Percentiles rank a stretch among this genome's conserved stretches.
These are phyloP conservation scores for Volvox carteri DNA, from an alignment of 163 green algal species.

Conservation along the genomic window DNA sequence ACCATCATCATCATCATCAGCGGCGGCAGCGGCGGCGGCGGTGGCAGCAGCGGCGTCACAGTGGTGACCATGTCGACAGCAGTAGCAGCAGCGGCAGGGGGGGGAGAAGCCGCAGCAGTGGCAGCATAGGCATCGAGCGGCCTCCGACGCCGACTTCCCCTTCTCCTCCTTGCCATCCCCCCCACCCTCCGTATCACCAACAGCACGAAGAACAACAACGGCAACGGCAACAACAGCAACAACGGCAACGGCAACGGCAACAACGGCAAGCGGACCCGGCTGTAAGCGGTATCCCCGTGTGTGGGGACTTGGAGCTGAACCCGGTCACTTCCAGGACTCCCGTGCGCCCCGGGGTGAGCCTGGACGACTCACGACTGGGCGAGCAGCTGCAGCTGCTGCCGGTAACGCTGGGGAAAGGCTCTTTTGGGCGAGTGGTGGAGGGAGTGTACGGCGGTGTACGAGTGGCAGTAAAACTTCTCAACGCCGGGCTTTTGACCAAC, in stretches of 20 bases:
- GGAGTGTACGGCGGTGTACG: constrained; percentile 14
- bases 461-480: constrained; percentile 39
- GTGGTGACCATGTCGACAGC: no score
- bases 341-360: neutral
- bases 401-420: constrained; percentile 12
- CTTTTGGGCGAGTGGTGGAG: constrained; percentile 23
- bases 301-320: neutral
- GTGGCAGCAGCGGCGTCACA: no score
- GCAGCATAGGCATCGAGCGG: no score
- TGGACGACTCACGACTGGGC: neutral
- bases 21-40: no score
- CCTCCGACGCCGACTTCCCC: neutral
- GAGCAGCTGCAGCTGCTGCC: constrained; percentile 2
- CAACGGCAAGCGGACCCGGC: neutral
- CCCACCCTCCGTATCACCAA: neutral
- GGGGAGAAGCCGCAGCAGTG: no score
- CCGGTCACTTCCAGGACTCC: constrained; percentile 1
- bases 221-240: no score
- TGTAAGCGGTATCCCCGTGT: neutral
- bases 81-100: no score
- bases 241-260: no score
- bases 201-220: no score
- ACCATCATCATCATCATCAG: no score
- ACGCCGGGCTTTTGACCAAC: neutral
- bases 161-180: neutral